Evolutionary conservation across 305 asterid species (phyloP), one percentile per base, ranked within the genome.

Genomic region (Plantago rigida): DNA sequence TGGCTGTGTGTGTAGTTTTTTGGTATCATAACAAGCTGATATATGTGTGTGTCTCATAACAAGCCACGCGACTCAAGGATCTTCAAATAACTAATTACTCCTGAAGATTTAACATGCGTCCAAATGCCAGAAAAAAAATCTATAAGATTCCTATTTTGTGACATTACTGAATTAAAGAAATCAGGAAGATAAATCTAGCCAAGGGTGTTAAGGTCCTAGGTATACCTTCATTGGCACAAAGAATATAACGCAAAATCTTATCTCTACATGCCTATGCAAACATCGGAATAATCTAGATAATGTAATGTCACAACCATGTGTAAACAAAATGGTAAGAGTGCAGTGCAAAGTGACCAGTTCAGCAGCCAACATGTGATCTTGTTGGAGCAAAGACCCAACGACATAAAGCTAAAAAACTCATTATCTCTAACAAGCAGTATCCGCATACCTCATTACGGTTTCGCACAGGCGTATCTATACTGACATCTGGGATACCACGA

Each of bases 401-500:
- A 39, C 29, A 31, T 51, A 50, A 63, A 59, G 55, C 47, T 29
- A 36, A 3, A 58, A 6, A 46, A 47, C 44, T 64, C 56, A 55
- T 28, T 41, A 44, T 22, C 50, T 11, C 48, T 51, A 46, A 29
- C 54, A 63, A 15, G 46, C 39, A 0, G 60, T 10, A 47, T 26
- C 45, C 17, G 36, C 75, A 52, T 69, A 91, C 96, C 89, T 82
- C 92, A 13, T 74, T 62, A 56, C 77, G 75, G 26, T 73, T 58
- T 52, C 74, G 78, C 42, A 83, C 64, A 39, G 73, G 75, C 11
- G 97, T 77, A 65, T 82, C 82, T 45, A 92, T 84, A 71, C 87
- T 89, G 67, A 92, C 85, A 69, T 89, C 97, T 1, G 99, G 99
- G 46, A 92, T 84, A 24, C 95, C 97, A 66, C 96, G 94, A 78